Percentiles rank a stretch among this genome's conserved stretches.
Conservation (phyloP, 176 grass and related monocot species). For the Musa beccarii region DNA sequence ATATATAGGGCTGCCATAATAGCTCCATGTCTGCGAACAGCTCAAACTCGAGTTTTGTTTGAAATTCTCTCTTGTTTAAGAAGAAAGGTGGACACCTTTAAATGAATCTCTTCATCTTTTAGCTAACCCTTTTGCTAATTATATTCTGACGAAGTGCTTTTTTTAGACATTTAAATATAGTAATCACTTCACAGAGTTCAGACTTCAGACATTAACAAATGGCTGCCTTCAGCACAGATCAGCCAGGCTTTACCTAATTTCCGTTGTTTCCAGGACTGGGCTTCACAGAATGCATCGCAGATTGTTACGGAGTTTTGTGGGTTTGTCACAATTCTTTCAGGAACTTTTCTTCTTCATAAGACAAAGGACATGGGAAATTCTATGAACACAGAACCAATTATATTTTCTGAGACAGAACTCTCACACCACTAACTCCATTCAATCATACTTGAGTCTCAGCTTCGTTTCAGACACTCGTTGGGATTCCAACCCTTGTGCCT, state of each 20-base stretch:
- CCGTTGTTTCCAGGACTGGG: slow-evolving; percentile 6
- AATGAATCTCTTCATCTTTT: too few relatives aligned
- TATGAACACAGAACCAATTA: background rate
- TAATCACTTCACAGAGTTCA: too few relatives aligned
- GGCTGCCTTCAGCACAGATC: background rate
- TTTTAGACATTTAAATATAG: too few relatives aligned
- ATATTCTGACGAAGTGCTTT: too few relatives aligned
- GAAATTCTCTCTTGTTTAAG: too few relatives aligned
- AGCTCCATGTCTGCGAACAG: too few relatives aligned
- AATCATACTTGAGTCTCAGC: background rate
- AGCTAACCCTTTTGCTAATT: too few relatives aligned
- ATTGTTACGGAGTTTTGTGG: slow-evolving; percentile 20
- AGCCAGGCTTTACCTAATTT: background rate
- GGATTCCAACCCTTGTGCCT: background rate
- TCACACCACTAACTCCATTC: background rate
- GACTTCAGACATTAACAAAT: too few relatives aligned
- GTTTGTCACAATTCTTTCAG: slow-evolving; percentile 16
- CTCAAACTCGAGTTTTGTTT: too few relatives aligned
- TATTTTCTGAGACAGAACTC: background rate
- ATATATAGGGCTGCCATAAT: too few relatives aligned
- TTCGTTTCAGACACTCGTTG: too few relatives aligned
- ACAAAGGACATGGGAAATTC: slow-evolving; percentile 12
- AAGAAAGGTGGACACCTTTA: too few relatives aligned
- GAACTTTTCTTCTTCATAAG: slow-evolving; percentile 21
- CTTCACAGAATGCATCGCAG: slow-evolving; percentile 17